These are phyloP conservation scores for Sechiopsis laciniata DNA, from an alignment of 306 rosid genomes.

Conservation along the genomic window DNA sequence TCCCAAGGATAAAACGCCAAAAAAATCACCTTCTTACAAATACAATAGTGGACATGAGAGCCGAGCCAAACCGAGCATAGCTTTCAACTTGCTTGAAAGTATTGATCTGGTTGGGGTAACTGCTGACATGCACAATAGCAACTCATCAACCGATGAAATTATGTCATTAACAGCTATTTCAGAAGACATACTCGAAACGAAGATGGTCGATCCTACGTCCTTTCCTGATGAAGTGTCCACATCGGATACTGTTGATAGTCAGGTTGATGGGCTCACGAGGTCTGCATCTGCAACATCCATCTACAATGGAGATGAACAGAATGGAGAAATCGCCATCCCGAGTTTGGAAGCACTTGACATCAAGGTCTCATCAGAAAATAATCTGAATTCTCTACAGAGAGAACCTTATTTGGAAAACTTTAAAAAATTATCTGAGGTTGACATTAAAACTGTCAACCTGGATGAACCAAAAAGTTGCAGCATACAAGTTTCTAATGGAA, in stretches of 20 bases:
- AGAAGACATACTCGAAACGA: constrained; percentile 68
- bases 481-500: constrained; percentile 28
- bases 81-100: constrained; percentile 33
- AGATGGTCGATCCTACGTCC: constrained; percentile 66
- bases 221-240: constrained; percentile 41
- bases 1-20: constrained; percentile 55
- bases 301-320: constrained; percentile 51
- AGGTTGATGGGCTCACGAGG: constrained; percentile 51
- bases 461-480: constrained; percentile 30
- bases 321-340: constrained; percentile 31
- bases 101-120: constrained; percentile 40
- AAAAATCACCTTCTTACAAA: constrained; percentile 33
- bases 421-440: constrained; percentile 32
- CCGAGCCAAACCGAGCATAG: constrained; percentile 38
- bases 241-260: constrained; percentile 46
- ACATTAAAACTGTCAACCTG: constrained; percentile 26
- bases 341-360: constrained; percentile 32
- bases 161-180: constrained; percentile 35
- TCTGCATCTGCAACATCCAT: constrained; percentile 49
- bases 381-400: constrained; percentile 36
- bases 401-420: constrained; percentile 27
- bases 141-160: constrained; percentile 31
- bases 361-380: constrained; percentile 35
- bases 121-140: constrained; percentile 32
- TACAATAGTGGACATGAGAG: constrained; percentile 38